Percentiles rank a stretch among this genome's conserved stretches.
Conservation (phyloP, 148 eudicot genomes). For the Silene conica region DNA sequence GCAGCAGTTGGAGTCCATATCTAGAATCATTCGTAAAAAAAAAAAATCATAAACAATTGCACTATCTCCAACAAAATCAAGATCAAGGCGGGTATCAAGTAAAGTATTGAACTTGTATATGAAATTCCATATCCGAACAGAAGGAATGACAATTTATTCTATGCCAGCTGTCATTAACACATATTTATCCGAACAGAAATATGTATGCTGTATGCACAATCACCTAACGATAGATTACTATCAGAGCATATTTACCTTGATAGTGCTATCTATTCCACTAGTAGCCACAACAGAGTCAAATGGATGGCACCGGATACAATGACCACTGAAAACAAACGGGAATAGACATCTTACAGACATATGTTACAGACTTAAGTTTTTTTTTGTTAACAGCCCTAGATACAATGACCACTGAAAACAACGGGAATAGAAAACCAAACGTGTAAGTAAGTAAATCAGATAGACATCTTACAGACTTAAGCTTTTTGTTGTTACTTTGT, state of each 20-base stretch:
- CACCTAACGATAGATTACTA: background rate
- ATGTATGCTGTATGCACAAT: background rate
- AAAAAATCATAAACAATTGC: slow-evolving; percentile 5
- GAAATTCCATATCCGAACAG: too few relatives aligned
- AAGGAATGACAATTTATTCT: too few relatives aligned
- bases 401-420: slow-evolving; percentile 77
- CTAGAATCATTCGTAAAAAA: slow-evolving; percentile 32
- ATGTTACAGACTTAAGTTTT: too few relatives aligned
- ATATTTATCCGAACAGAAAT: too few relatives aligned
- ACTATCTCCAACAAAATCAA: background rate
- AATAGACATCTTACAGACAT: too few relatives aligned
- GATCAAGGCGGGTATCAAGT: too few relatives aligned
- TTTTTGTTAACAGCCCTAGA: too few relatives aligned
- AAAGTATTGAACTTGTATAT: too few relatives aligned
- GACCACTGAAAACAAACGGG: too few relatives aligned
- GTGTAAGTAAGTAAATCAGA: background rate
- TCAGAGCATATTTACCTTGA: slow-evolving; percentile 54
- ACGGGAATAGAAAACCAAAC: slow-evolving; percentile 3
- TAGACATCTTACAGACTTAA: background rate
- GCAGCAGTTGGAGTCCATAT: slow-evolving; percentile 91
- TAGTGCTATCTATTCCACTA: slow-evolving; percentile 90
- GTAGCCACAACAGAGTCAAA: slow-evolving; percentile 85
- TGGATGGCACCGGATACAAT: slow-evolving; percentile 96
- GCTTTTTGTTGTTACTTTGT: too few relatives aligned
- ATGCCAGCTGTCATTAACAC: too few relatives aligned